Conservation (phyloP, 768 basidiomycete species). For the Pisolithus marmoratus region DNA sequence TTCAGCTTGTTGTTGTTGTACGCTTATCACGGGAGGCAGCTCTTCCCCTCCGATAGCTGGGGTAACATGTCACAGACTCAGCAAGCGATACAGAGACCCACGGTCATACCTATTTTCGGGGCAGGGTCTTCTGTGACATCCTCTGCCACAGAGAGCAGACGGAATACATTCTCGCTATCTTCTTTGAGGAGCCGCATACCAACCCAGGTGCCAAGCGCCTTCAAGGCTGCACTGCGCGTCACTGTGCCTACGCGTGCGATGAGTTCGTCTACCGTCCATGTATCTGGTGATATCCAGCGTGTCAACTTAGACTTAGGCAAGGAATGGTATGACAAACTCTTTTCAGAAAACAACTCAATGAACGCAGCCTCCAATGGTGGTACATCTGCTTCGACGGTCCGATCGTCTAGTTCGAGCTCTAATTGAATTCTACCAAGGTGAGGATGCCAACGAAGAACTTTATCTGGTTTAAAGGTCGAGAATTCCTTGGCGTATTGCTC, state of each 20-base stretch:
- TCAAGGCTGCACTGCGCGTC: slow-evolving; percentile 59
- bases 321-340: slow-evolving; percentile 37
- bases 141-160: slow-evolving; percentile 58
- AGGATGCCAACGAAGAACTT: slow-evolving; percentile 83
- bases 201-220: slow-evolving; percentile 79
- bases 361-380: slow-evolving; percentile 88
- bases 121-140: slow-evolving; percentile 30
- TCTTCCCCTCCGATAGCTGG: slow-evolving; percentile 38
- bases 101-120: slow-evolving; percentile 21
- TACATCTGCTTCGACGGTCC: slow-evolving; percentile 67
- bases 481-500: slow-evolving; percentile 74
- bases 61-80: not conserved
- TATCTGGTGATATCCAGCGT: slow-evolving; percentile 34
- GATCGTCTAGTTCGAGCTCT: slow-evolving; percentile 78
- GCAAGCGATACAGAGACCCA: not conserved
- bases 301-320: not conserved
- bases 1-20: slow-evolving; percentile 74
- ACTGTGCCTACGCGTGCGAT: slow-evolving; percentile 56
- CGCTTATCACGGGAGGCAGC: slow-evolving; percentile 43
- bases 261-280: slow-evolving; percentile 70
- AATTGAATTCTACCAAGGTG: slow-evolving; percentile 82
- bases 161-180: slow-evolving; percentile 52
- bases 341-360: slow-evolving; percentile 77
- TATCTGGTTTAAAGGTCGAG: slow-evolving; percentile 85
- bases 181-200: slow-evolving; percentile 78